phyloP scores from a whole-genome alignment of 768 basidiomycete species.

The Mycena galericulata region DNA sequence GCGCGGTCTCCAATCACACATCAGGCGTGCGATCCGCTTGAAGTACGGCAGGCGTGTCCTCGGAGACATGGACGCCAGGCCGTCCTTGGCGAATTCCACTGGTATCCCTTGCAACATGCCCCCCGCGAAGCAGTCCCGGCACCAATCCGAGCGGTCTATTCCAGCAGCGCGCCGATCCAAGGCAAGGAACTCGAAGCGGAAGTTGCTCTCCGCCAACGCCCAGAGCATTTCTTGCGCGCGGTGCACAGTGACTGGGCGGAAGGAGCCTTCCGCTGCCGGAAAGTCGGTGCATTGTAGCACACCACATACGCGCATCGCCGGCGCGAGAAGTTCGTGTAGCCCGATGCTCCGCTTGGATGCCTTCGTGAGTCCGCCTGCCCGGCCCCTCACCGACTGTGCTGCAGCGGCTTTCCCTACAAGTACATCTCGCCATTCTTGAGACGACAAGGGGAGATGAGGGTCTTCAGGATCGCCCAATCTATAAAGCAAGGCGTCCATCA shows the following conservation, averaged over 20 bases:
- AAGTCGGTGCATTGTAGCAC: neutral
- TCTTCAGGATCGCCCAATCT: neutral
- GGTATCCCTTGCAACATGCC: neutral
- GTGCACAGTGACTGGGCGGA: neutral
- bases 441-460: neutral
- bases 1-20: constrained; percentile 1
- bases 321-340: neutral
- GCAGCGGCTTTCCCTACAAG: neutral
- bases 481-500: constrained; percentile 2
- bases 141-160: neutral
- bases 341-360: neutral
- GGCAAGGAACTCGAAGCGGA: constrained; percentile 10
- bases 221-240: neutral
- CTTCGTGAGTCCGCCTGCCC: neutral
- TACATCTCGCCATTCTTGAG: constrained; percentile 12
- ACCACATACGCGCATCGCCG: constrained; percentile 1
- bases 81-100: neutral
- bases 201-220: constrained; percentile 7
- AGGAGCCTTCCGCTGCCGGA: neutral
- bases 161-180: neutral
- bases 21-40: neutral
- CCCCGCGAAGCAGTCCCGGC: constrained; percentile 9
- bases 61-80: neutral
- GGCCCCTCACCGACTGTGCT: neutral
- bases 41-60: neutral